Base-by-base conservation (phyloP, 176 grass and related monocot genomes). In the Tillandsia fasciculata region DNA sequence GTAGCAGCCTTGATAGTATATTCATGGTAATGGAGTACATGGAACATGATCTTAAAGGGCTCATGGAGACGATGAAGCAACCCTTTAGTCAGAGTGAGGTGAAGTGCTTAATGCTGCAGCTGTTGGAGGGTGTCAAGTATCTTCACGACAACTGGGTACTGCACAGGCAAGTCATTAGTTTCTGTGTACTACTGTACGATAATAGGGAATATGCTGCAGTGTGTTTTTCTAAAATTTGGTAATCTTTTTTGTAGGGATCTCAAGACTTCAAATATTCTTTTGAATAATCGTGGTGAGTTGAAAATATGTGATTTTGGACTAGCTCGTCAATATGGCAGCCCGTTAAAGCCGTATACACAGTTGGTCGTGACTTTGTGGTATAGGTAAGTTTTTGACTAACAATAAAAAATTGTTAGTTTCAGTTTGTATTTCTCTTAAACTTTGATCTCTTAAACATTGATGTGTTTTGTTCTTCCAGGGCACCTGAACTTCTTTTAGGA, bases 11-110 rank as follows among this genome's bases (percentile, higher is more conserved):
- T 42, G 73, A 87, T 67, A 93, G 87, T 81, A 97, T 86, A 57
- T 93, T 87, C 67, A 92, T 97, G 94, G 94, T 97, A 42, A 93
- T 97, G 94, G 94, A 97, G 63, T 97, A 97, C 71, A 97, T 97
- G 94, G 94, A 97, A 50, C 94, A 97, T 22, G 94, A 93, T 78
- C 74, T 97, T 51, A 97, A 97, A 74, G 94, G 79, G 24, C 72
- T 93, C 64, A 97, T 93, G 94, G 94, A 97, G 68, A 74, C 74
- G 7, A 93, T 97, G 89, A 87, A 92, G 53, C 89, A 93, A 57
- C 94, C 89, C 14, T 97, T 87, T 78, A 85, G 77, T 64, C 94
- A 93, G 69, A 97, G 89, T 26, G 94, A 93, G 71, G 89, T 97
- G 13, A 97, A 92, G 72, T 97, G 94, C 64, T 87, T 97, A 70